phyloP scores from a whole-genome alignment of 768 basidiomycete genomes.

The Hemileccinum impolitum region DNA sequence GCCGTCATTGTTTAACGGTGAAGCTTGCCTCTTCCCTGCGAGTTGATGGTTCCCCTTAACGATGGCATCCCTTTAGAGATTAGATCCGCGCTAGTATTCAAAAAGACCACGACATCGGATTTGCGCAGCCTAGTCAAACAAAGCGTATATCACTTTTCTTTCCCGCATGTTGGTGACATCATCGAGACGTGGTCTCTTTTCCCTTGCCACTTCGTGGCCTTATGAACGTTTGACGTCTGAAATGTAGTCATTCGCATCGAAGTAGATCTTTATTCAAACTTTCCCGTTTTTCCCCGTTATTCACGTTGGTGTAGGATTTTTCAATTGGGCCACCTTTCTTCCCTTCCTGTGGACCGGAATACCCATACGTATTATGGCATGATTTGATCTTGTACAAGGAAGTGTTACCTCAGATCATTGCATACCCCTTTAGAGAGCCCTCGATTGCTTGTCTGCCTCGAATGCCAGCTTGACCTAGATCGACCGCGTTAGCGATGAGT shows the following conservation, averaged over 20 bases:
- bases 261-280: not conserved
- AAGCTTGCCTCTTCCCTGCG: not conserved
- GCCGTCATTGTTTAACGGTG: not conserved
- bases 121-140: not conserved
- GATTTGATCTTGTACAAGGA: not conserved
- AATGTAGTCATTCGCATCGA: not conserved
- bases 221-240: not conserved
- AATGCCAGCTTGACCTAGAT: conserved; percentile 47
- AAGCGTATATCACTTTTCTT: not conserved
- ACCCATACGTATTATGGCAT: not conserved
- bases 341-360: not conserved
- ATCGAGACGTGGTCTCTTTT: not conserved
- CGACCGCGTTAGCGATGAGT: not conserved
- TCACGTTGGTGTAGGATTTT: too few species aligned
- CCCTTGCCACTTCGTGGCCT: too few species aligned
- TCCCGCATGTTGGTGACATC: not conserved
- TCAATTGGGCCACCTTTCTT: not conserved
- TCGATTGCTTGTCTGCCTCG: conserved; percentile 39
- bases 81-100: not conserved
- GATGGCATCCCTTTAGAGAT: not conserved
- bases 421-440: conserved; percentile 3
- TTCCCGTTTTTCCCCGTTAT: not conserved
- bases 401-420: not conserved
- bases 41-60: not conserved
- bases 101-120: not conserved